Conservation (phyloP, 345 rosid genomes). For the Corchorus olitorius region DNA sequence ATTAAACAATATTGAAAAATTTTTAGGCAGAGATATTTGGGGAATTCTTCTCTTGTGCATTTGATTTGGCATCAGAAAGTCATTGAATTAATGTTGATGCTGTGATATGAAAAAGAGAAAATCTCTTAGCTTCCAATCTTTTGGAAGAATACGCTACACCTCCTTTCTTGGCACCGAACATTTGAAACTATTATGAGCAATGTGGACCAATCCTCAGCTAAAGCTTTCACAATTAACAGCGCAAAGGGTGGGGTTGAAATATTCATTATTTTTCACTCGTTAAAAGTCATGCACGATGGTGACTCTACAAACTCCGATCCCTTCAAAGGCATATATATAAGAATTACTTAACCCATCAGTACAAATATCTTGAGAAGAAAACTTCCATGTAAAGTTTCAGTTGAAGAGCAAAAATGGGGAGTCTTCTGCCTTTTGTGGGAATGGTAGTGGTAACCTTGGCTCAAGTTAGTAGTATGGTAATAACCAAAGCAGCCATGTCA, state of each 20-base stretch:
- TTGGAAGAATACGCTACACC: too few species aligned
- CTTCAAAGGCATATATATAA: neutral
- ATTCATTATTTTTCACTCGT: neutral
- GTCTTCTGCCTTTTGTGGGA: slow-evolving; percentile 29
- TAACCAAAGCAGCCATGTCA: slow-evolving; percentile 49
- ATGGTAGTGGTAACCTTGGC: slow-evolving; percentile 44
- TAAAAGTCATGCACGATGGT: neutral
- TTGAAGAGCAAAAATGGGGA: neutral
- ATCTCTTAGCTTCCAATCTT: too few species aligned
- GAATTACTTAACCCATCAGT: neutral
- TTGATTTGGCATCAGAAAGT: too few species aligned
- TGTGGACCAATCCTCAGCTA: neutral
- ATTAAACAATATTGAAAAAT: too few species aligned
- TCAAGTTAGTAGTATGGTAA: slow-evolving; percentile 36
- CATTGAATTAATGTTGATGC: too few species aligned
- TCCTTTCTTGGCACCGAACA: too few species aligned
- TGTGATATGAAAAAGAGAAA: too few species aligned
- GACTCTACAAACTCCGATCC: neutral
- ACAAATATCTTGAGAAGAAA: neutral
- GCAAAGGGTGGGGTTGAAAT: neutral
- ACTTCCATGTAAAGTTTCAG: neutral
- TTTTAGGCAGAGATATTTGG: too few species aligned
- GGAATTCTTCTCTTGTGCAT: too few species aligned
- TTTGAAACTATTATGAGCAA: too few species aligned
- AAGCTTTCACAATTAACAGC: neutral